Conservation (phyloP, 148 eudicot species). For the Tetragonia tetragonoides region DNA sequence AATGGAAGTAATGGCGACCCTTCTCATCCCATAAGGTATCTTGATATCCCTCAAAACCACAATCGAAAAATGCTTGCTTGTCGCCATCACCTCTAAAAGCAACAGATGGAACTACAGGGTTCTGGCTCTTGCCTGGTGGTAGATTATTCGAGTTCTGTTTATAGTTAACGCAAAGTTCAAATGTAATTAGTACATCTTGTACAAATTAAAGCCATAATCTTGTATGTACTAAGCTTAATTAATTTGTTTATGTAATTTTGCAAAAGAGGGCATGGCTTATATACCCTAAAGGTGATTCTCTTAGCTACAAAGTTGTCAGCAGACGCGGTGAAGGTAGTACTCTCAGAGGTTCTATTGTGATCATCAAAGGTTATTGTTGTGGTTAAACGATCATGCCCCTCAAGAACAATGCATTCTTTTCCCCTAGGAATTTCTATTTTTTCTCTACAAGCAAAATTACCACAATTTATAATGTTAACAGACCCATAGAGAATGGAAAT, state of each 20-base stretch:
- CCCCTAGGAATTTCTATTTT: not conserved
- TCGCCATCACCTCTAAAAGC: slow-evolving; percentile 37
- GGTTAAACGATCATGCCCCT: not conserved
- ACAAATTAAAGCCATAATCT: too few species aligned
- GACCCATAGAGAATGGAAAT: too few species aligned
- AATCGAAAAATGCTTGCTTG: slow-evolving; percentile 38
- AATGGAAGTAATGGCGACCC: slow-evolving; percentile 56
- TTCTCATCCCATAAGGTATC: slow-evolving; percentile 60
- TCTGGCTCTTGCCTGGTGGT: not conserved
- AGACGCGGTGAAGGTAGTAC: slow-evolving; percentile 15
- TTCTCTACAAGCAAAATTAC: slow-evolving; percentile 2
- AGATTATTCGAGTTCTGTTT: slow-evolving; percentile 16
- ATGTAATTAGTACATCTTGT: not conserved
- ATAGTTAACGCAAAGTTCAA: not conserved
- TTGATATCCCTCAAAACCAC: slow-evolving; percentile 48
- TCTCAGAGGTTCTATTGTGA: not conserved
- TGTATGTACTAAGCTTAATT: too few species aligned
- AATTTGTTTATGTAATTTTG: too few species aligned
- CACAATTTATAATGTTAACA: too few species aligned
- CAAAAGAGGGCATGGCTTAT: not conserved
- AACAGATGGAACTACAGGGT: slow-evolving; percentile 13
- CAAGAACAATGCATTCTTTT: slow-evolving; percentile 19
- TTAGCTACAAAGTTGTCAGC: slow-evolving; percentile 28
- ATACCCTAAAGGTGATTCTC: slow-evolving; percentile 20
- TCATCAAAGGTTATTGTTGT: slow-evolving; percentile 7